Percentiles rank a stretch among this genome's conserved stretches.
These are phyloP conservation scores for Knufia fluminis DNA, from an alignment of 2,329 filamentous ascomycete genomes.

Conservation along the genomic window DNA sequence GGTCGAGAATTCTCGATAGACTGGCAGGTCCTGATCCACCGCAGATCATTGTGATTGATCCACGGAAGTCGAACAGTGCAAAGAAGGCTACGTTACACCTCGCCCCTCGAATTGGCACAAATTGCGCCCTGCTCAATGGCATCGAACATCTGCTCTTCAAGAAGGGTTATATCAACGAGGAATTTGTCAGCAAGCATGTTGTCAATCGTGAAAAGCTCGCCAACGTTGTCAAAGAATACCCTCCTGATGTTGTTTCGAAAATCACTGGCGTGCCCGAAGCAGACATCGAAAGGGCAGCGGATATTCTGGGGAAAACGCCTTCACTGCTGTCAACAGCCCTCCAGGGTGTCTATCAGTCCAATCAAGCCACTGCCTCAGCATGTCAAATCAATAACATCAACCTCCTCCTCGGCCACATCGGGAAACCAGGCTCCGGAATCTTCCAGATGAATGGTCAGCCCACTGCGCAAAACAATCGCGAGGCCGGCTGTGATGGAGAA, in stretches of 20 bases:
- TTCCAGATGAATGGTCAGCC: conserved; percentile 35
- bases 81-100: conserved; percentile 30
- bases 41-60: conserved; percentile 31
- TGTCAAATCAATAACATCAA: conserved; percentile 37
- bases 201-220: conserved; percentile 25
- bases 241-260: conserved; percentile 26
- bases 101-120: conserved; percentile 29
- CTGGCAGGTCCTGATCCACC: conserved; percentile 30
- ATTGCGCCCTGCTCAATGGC: conserved; percentile 31
- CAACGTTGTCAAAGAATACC: conserved; percentile 26
- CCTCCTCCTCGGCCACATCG: conserved; percentile 29
- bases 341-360: conserved; percentile 34
- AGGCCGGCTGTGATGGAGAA: conserved; percentile 33
- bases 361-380: conserved; percentile 33
- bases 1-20: conserved; percentile 30
- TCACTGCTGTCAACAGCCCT: conserved; percentile 31
- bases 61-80: conserved; percentile 28
- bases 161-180: conserved; percentile 29
- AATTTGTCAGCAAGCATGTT: conserved; percentile 26
- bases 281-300: conserved; percentile 27
- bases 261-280: conserved; percentile 29
- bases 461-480: conserved; percentile 34
- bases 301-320: conserved; percentile 27
- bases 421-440: conserved; percentile 29
- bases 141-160: conserved; percentile 31